These are phyloP conservation scores for Thamnidium elegans DNA, from an alignment of 192 early-diverging fungal species.

Conservation along the genomic window DNA sequence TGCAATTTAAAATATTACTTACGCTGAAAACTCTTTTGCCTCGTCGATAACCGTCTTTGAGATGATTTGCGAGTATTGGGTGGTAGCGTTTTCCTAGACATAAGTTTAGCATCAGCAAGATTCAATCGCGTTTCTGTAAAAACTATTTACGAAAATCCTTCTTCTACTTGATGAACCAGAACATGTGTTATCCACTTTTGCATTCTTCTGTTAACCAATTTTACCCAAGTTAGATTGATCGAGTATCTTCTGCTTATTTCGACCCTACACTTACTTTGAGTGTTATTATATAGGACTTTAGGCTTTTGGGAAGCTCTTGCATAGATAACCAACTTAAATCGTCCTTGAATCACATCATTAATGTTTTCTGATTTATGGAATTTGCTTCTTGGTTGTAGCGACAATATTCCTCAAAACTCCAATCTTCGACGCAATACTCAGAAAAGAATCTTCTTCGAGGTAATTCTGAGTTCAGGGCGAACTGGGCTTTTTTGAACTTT, in stretches of 20 bases:
- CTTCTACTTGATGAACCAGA: constrained; percentile 9
- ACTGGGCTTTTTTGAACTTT: constrained; percentile 9
- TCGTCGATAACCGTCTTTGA: constrained; percentile 12
- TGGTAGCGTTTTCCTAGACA: constrained; percentile 11
- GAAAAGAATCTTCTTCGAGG: constrained; percentile 10
- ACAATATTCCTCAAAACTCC: constrained; percentile 7
- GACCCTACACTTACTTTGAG: constrained; percentile 7
- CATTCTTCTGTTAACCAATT: constrained; percentile 9
- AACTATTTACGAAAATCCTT: constrained; percentile 10
- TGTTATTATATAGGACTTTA: constrained; percentile 13
- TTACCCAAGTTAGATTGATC: constrained; percentile 8
- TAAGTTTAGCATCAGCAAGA: constrained; percentile 1
- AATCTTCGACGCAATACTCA: constrained; percentile 3
- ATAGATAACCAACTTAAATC: constrained; percentile 8
- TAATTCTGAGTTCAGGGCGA: constrained; percentile 11
- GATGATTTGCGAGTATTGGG: neutral
- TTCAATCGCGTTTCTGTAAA: constrained; percentile 4
- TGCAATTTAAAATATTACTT: constrained; percentile 10
- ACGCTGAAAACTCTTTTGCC: constrained; percentile 10
- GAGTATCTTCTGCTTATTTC: constrained; percentile 8
- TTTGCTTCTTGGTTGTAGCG: constrained; percentile 10
- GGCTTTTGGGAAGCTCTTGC: constrained; percentile 3
- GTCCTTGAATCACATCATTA: constrained; percentile 4
- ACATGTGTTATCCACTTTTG: neutral
- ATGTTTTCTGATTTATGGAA: constrained; percentile 9